Evolutionary conservation across 352 stramenopile genomes (phyloP), one percentile per base, ranked within the genome.

Genomic region (Phytophthora citrophthora): DNA sequence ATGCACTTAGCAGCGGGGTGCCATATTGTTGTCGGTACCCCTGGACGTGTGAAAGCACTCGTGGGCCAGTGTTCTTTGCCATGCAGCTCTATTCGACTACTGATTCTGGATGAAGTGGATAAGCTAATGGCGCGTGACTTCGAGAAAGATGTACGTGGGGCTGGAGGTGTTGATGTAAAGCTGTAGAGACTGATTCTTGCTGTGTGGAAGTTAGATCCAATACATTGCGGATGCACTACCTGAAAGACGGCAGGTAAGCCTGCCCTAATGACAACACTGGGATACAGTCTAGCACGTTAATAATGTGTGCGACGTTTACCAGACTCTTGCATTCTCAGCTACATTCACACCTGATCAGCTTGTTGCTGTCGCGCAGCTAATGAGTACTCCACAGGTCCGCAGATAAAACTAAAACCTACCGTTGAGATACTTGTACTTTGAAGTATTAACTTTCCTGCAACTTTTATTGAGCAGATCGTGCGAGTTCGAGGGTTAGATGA

Each of bases 91-190:
- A 76, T 93, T 56, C 75, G 82, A 15, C 53, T 94, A 43, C 52
- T 94, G 6, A 74, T 93, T 13, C 51, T 94, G n/a, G 86, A 94
- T 38, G 84, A 94, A 73, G 84, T 91, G 13, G 86, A 94, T 72
- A 93, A 93, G 52, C 69, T 94, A n/a, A 70, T 94, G 26, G 64
- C 72, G 39, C 47, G 55, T 18, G 83, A 93, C 38, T 94, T 92
- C 38, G 57, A 81, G n/a, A 57, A 73, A n/a, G 81, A 91, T 66
- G 81, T 92, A 60, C 34, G 36, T 15, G 20, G 20, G 20, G 1
- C 20, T 20, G 20, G 20, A 20, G 20, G 11, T 34, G 7, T n/a
- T 43, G 9, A 10, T n/a, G 20, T 26, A 34, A 34, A 34, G 9
- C 29, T 11, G 29, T 34, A 13, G 29, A 13, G 29, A 34, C 29